Conservation (phyloP, 257 asterid genomes). For the Jasminum sambac region DNA sequence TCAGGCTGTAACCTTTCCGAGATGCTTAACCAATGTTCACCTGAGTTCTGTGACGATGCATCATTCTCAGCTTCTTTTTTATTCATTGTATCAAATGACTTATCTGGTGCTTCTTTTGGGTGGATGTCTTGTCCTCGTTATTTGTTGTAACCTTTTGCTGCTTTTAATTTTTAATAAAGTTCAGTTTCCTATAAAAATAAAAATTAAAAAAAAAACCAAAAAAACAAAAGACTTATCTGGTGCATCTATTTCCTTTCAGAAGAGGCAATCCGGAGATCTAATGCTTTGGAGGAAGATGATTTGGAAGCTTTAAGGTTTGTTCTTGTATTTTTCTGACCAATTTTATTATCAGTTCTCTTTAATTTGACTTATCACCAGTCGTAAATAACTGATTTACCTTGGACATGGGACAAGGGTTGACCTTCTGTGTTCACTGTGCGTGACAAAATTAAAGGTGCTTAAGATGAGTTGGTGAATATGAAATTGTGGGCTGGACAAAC, state of each 20-base stretch:
- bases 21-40: neutral
- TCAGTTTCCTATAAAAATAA: no score
- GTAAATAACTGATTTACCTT: slow-evolving; percentile 15
- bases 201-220: no score
- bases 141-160: no score
- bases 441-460: slow-evolving; percentile 6
- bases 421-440: neutral
- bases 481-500: neutral
- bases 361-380: neutral
- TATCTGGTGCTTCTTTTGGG: neutral
- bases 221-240: neutral
- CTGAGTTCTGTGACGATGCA: neutral
- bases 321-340: slow-evolving; percentile 18
- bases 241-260: slow-evolving; percentile 44
- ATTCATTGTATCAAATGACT: neutral
- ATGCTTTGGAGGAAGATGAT: slow-evolving; percentile 77
- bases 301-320: slow-evolving; percentile 63
- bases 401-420: slow-evolving; percentile 2
- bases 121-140: no score
- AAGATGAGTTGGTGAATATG: slow-evolving; percentile 3
- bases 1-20: neutral
- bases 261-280: slow-evolving; percentile 79
- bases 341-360: slow-evolving; percentile 21
- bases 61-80: neutral
- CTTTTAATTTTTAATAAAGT: no score